Conservation (phyloP, 208 protist species). For the Novymonas esmeraldas region DNA sequence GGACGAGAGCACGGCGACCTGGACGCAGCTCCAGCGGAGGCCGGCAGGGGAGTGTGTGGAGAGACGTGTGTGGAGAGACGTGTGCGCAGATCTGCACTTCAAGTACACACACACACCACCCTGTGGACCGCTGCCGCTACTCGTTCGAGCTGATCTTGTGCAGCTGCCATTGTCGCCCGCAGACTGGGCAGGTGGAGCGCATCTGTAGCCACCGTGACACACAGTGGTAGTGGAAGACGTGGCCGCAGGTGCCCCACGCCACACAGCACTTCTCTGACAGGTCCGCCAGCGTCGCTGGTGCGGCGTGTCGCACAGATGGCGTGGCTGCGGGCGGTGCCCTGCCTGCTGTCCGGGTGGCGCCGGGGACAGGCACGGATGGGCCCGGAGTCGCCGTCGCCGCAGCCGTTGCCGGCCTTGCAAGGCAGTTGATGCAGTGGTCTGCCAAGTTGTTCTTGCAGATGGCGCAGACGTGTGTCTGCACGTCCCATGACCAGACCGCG, state of each 20-base stretch:
- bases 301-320: not conserved
- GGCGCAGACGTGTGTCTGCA: constrained; percentile 95
- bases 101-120: too few relatives aligned
- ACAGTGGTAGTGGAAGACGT: constrained; percentile 82
- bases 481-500: constrained; percentile 96
- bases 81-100: too few relatives aligned
- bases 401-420: not conserved
- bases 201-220: constrained; percentile 57
- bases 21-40: too few relatives aligned
- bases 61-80: too few relatives aligned
- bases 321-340: not conserved
- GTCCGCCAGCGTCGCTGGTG: constrained; percentile 15
- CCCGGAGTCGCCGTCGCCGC: not conserved
- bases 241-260: constrained; percentile 88
- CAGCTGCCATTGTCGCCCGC: constrained; percentile 54
- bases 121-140: constrained; percentile 15
- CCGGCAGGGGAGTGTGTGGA: too few relatives aligned
- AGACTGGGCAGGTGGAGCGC: constrained; percentile 62
- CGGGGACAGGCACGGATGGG: too few relatives aligned
- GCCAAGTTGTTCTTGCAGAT: constrained; percentile 98
- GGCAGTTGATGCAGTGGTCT: constrained; percentile 97
- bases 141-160: constrained; percentile 50
- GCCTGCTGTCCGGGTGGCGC: not conserved
- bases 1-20: too few relatives aligned
- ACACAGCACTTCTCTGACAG: constrained; percentile 50